Conservation (phyloP, 805 yeast species). For the Ogataea dorogensis region DNA sequence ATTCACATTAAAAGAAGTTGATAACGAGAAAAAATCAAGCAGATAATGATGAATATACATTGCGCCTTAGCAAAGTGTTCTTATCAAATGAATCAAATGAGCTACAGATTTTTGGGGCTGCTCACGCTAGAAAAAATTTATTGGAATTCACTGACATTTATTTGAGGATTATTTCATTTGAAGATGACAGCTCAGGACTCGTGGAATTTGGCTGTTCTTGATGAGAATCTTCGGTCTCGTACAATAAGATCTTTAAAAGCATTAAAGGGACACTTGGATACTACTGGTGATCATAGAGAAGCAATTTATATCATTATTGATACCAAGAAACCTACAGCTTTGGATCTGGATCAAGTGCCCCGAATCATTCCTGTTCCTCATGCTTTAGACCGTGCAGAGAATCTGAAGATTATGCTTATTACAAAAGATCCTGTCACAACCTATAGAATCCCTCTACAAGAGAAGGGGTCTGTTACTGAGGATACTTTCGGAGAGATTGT, state of each 20-base stretch:
- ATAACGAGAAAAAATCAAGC: not conserved
- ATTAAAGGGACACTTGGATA: slow-evolving; percentile 31
- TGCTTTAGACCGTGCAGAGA: slow-evolving; percentile 48
- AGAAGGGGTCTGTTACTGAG: slow-evolving; percentile 53
- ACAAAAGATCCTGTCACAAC: slow-evolving; percentile 71
- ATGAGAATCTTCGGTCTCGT: slow-evolving; percentile 14
- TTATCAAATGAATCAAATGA: too few species aligned
- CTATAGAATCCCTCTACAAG: slow-evolving; percentile 49
- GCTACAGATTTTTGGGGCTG: too few species aligned
- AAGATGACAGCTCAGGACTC: not conserved
- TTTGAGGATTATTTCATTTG: too few species aligned
- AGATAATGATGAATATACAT: slow-evolving; percentile 1
- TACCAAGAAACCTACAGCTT: slow-evolving; percentile 44
- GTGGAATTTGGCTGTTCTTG: slow-evolving; percentile 14
- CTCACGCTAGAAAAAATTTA: slow-evolving; percentile 1
- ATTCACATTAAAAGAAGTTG: not conserved
- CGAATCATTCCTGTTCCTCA: slow-evolving; percentile 58
- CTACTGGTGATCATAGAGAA: slow-evolving; percentile 27
- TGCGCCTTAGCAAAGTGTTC: too few species aligned
- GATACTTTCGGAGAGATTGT: slow-evolving; percentile 61
- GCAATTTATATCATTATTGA: slow-evolving; percentile 46
- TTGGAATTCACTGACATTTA: too few species aligned
- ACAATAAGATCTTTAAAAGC: slow-evolving; percentile 30
- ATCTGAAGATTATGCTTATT: slow-evolving; percentile 54
- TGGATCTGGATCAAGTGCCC: slow-evolving; percentile 49